Conservation (phyloP, 1,284 basidiomycete genomes). For the Microbotryomycetes sp. region DNA sequence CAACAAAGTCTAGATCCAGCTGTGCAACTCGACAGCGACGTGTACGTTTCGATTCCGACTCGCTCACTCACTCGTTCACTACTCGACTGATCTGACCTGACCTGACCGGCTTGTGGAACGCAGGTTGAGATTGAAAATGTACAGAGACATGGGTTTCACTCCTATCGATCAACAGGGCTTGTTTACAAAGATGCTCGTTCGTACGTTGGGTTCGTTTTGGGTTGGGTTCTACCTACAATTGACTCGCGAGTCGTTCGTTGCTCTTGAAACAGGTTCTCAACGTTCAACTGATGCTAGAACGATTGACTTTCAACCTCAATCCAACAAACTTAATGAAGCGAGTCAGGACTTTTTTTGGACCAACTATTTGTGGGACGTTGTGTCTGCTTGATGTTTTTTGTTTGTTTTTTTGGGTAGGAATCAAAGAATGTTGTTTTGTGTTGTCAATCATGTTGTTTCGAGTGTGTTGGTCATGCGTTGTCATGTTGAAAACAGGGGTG, state of each 20-base stretch:
- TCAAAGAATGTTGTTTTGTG: too few relatives aligned
- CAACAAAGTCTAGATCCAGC: constrained; percentile 15
- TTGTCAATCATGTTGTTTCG: neutral
- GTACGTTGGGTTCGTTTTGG: constrained; percentile 2
- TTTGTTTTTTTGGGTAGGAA: neutral
- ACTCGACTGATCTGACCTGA: too few relatives aligned
- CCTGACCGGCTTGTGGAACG: too few relatives aligned
- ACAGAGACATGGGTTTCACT: constrained; percentile 30
- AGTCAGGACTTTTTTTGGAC: constrained; percentile 22
- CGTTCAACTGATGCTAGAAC: constrained; percentile 16
- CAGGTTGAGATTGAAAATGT: constrained; percentile 27
- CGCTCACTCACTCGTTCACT: neutral
- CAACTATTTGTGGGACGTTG: constrained; percentile 23
- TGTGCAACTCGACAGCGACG: constrained; percentile 23
- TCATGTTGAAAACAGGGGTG: too few relatives aligned
- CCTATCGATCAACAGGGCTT: constrained; percentile 24
- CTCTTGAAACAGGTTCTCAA: neutral
- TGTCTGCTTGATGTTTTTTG: neutral
- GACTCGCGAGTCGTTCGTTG: neutral
- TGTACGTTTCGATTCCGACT: constrained; percentile 10
- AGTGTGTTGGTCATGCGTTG: neutral
- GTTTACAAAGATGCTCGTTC: constrained; percentile 26
- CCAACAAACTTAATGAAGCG: neutral
- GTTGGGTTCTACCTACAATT: neutral
- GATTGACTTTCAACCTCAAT: constrained; percentile 15